Evolutionary conservation across 2,329 filamentous ascomycete genomes (phyloP), one percentile per base, ranked within the genome.

Genomic region (Bipolaris oryzae): DNA sequence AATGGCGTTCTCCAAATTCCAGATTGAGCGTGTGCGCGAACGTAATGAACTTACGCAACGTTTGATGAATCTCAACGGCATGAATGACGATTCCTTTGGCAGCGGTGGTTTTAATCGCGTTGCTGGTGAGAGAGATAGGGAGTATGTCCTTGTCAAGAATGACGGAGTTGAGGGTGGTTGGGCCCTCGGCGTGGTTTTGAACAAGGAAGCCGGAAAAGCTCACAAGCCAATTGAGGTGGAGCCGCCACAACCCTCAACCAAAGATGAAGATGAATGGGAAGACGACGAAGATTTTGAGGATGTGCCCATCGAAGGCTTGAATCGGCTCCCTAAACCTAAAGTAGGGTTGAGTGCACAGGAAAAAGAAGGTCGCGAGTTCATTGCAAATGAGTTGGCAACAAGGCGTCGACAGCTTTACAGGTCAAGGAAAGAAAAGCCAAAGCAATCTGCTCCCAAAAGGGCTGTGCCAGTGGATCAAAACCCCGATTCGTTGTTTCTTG

Each of bases 131-230:
- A 92, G 88, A 69, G 91, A 92, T 13, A 88, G 91, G 69, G 95
- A 99, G 75, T 99, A 99, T 70, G 93, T 99, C 11, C 80, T 99
- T 3, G 93, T 99, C 37, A 96, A 95, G 77, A 98, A 98, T 67
- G 92, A 96, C 42, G 91, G 92, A 0, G 92, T 92, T 1, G 94
- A 98, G 74, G 95, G 95, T 43, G 95, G 95, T 5, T 99, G 93
- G 92, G 94, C 94, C 0, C 79, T 99, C 5, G 95, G 95, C 50
- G 95, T 99, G 23, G 93, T 99, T 20, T 92, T 89, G 60, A 91
- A 88, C 59, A 89, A 91, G 57, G 96, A 95, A 48, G 84, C 88
- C 41, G 92, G 91, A 2, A 85, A 91, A 61, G 86, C 87, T 25
- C 89, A 93, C 61, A 96, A 92, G 73, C 94, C 95, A 0, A 98